Evolutionary conservation across 2,329 filamentous ascomycete genomes (phyloP), one percentile per base, ranked within the genome.

Genomic region (Verticillium tricorpus): DNA sequence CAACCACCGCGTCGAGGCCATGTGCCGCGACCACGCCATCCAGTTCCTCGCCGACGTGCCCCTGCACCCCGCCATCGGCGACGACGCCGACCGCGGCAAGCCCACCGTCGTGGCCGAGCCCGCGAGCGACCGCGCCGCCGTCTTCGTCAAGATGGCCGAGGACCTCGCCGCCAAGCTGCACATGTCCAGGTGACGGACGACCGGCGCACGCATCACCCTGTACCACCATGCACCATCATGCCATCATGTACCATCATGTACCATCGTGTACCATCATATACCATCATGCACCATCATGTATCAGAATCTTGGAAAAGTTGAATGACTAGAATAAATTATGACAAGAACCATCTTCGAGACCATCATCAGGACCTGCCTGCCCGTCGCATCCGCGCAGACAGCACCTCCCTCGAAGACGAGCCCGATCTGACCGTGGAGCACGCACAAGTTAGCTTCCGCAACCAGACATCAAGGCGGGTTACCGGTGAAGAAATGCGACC

Each of bases 91-190:
- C 74, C 80, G 84, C 22, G 95, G 95, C 1, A 92, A 90, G 74
- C 95, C 95, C 4, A 97, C 93, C 1, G 91, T 98, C 0, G 92
- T 97, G 2, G 85, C 92, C 1, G 92, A 96, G 73, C 92, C 94
- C 8, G 82, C 87, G 1, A 93, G 92, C 68, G 82, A 85, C 35
- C 85, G 91, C 67, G 89, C 91, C 0, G 77, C 81, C 60, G 86
- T 88, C 1, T 99, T 97, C 72, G 76, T 89, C 62, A 78, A 81
- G 19, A 88, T 97, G 71, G 91, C 91, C 1, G 78, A 82, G 61
- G 73, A 77, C 31, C 77, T 89, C 34, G 77, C 73, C 15, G 70
- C 66, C 1, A 84, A 80, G 68, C 77, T 87, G 63, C 55, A 60
- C 11, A 32, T 56, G 54, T 56, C 54, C 19, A 56, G 31, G 28